Conservation (phyloP, 2,329 filamentous ascomycete genomes). For the Apiospora rasikravindrae region DNA sequence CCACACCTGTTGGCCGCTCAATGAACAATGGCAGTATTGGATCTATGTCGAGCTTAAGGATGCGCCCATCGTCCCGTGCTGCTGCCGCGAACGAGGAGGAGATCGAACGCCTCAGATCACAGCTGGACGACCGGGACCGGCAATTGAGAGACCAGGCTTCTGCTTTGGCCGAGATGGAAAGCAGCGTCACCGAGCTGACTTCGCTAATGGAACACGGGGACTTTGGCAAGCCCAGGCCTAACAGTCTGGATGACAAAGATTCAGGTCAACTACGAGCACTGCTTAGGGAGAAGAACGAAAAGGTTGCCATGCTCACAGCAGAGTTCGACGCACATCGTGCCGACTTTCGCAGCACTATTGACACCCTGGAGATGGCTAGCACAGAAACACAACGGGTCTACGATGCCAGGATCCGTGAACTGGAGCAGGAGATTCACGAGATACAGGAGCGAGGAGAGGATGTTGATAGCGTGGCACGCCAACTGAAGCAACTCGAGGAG, state of each 20-base stretch:
- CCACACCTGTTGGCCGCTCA: conserved; percentile 49
- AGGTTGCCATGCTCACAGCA: conserved; percentile 87
- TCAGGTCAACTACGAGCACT: conserved; percentile 77
- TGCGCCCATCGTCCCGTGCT: conserved; percentile 60
- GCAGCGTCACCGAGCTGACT: conserved; percentile 52
- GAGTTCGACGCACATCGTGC: conserved; percentile 95
- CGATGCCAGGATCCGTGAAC: conserved; percentile 86
- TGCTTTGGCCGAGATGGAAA: conserved; percentile 86
- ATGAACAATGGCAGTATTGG: conserved; percentile 60
- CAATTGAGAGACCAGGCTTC: conserved; percentile 88
- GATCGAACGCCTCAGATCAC: conserved; percentile 70
- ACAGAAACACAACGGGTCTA: conserved; percentile 96
- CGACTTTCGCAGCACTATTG: conserved; percentile 95
- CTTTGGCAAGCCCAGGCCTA: conserved; percentile 47
- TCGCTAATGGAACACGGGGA: conserved; percentile 68
- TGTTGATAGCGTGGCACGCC: conserved; percentile 86
- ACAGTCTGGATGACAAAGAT: conserved; percentile 70
- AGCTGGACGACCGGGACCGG: conserved; percentile 83
- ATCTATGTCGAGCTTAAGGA: conserved; percentile 60
- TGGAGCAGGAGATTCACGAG: conserved; percentile 83
- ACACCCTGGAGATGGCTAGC: conserved; percentile 93
- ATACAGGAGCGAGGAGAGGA: conserved; percentile 84
- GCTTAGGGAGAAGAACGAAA: conserved; percentile 94
- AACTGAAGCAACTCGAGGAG: conserved; percentile 94
- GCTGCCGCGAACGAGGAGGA: conserved; percentile 67